These are phyloP conservation scores for Kalmusia sp. DNA, from an alignment of 2,329 filamentous ascomycete genomes.

Conservation along the genomic window DNA sequence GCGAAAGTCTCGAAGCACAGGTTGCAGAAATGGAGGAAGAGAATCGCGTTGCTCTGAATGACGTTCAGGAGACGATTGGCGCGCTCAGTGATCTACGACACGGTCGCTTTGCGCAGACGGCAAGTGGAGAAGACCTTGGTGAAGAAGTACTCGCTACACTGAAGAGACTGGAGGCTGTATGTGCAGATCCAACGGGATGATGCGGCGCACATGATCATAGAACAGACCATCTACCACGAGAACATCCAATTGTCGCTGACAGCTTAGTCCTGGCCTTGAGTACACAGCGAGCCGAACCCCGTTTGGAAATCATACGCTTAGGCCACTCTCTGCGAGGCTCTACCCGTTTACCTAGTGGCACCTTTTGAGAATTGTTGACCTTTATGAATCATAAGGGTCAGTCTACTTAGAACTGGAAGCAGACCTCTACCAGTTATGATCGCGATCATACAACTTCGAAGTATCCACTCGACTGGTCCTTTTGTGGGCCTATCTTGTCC, in stretches of 20 bases:
- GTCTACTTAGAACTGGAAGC: background rate
- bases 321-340: no score
- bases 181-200: slow-evolving; percentile 45
- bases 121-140: slow-evolving; percentile 64
- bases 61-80: slow-evolving; percentile 71
- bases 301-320: no score
- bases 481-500: no score
- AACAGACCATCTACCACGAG: no score
- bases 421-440: no score
- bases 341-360: no score
- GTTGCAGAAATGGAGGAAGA: slow-evolving; percentile 71
- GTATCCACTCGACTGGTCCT: no score
- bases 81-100: slow-evolving; percentile 83
- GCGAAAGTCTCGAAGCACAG: slow-evolving; percentile 70
- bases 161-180: slow-evolving; percentile 68
- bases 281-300: no score
- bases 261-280: no score
- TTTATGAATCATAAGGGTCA: background rate
- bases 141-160: slow-evolving; percentile 74
- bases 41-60: slow-evolving; percentile 64
- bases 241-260: no score
- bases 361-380: background rate
- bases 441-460: no score
- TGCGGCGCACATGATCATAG: background rate
- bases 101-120: slow-evolving; percentile 66